A percentile compares a stretch with the other conserved stretches of the same genome.
These are phyloP conservation scores for Rhodotorula paludigena DNA, from an alignment of 768 basidiomycete genomes.

Conservation along the genomic window DNA sequence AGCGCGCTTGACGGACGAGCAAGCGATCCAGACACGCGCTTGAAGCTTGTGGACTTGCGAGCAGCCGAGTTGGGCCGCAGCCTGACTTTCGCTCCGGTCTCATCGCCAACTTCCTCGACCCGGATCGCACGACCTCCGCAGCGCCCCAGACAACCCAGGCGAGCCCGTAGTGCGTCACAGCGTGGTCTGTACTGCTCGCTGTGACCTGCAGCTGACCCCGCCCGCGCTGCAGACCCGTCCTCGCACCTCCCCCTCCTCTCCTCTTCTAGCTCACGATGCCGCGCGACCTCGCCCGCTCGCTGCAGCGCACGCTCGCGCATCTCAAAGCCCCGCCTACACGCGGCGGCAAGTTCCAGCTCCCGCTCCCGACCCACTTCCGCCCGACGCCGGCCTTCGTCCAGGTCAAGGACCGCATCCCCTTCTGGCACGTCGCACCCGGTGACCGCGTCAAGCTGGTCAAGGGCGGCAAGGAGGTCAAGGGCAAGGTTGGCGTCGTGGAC, in stretches of 20 bases:
- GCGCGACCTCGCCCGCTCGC: constrained; percentile 20
- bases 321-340: constrained; percentile 27
- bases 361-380: constrained; percentile 38
- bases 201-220: too few relatives aligned
- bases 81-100: too few relatives aligned
- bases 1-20: too few relatives aligned
- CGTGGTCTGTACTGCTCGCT: too few relatives aligned
- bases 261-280: neutral
- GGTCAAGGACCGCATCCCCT: constrained; percentile 41
- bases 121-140: too few relatives aligned
- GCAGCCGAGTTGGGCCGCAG: too few relatives aligned
- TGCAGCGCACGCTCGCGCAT: constrained; percentile 37
- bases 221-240: neutral
- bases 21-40: too few relatives aligned
- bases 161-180: too few relatives aligned
- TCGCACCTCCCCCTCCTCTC: neutral
- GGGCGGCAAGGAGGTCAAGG: constrained; percentile 34
- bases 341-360: constrained; percentile 33
- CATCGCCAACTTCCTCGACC: too few relatives aligned
- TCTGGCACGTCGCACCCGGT: constrained; percentile 39
- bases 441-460: constrained; percentile 39
- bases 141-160: too few relatives aligned
- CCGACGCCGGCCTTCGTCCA: constrained; percentile 34
- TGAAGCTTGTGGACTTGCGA: too few relatives aligned
- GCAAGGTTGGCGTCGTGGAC: constrained; percentile 33